phyloP scores from a whole-genome alignment of 2,329 filamentous ascomycete genomes.

The Colletotrichum spinosum region DNA sequence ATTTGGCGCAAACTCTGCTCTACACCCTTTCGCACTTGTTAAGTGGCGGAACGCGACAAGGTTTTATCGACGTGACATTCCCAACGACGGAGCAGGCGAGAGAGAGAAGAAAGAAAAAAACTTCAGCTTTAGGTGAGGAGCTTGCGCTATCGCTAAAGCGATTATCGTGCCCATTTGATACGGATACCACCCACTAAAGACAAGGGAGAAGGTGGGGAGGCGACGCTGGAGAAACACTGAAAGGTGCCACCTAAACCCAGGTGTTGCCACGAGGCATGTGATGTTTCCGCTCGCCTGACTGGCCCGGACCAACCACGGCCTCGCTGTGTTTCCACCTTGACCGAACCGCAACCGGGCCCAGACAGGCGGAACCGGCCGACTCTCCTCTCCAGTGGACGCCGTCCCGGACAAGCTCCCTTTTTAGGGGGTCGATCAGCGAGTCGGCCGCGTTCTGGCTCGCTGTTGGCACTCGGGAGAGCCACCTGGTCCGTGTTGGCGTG shows the following conservation, averaged over 20 bases:
- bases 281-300: slow-evolving; percentile 27
- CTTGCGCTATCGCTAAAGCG: slow-evolving; percentile 1
- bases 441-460: slow-evolving; percentile 23
- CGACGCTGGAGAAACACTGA: neutral
- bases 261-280: slow-evolving; percentile 33
- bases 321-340: no score
- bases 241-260: no score
- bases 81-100: slow-evolving; percentile 1
- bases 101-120: slow-evolving; percentile 10
- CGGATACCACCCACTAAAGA: no score
- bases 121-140: slow-evolving; percentile 19
- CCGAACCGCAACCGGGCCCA: slow-evolving; percentile 24
- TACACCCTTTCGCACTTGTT: slow-evolving; percentile 14
- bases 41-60: neutral
- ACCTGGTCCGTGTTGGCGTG: slow-evolving; percentile 35
- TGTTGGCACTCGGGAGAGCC: slow-evolving; percentile 3
- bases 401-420: slow-evolving; percentile 24
- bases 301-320: slow-evolving; percentile 4
- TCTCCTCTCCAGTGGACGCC: slow-evolving; percentile 21
- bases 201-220: slow-evolving; percentile 24
- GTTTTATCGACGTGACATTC: slow-evolving; percentile 30
- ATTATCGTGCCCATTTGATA: no score
- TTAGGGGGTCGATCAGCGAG: slow-evolving; percentile 19
- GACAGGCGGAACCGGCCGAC: slow-evolving; percentile 33
- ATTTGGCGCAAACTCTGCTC: slow-evolving; percentile 14